Base-by-base conservation (phyloP, 2,329 filamentous ascomycete genomes). In the Epichloe bromicola region DNA sequence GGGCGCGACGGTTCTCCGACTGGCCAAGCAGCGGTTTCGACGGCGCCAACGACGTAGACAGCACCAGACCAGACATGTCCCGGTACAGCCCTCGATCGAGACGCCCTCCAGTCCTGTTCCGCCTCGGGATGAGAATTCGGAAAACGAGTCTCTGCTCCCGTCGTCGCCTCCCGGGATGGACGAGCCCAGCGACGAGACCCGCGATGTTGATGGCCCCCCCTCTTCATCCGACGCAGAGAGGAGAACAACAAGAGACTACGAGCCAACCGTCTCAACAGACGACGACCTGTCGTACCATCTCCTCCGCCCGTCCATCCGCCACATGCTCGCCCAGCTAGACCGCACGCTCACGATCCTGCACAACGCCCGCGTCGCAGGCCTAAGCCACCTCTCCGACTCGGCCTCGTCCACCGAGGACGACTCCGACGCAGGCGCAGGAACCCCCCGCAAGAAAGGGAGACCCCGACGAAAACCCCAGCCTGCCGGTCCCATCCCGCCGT, bases 241-340 rank as follows among this genome's bases (percentile, higher is more conserved):
- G 10, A 15, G 8, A 15, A 45, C 37, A 12, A 30, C 34, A 1
- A 44, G 14, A 5, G 48, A 63, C 62, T 68, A 71, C 36, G 64
- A 66, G 11, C 79, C 85, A 0, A 71, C 75, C 2, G 66, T 87
- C 5, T 76, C 85, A 7, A 75, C 80, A 1, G 83, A 95, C 58
- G 88, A 95, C 57, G 81, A 85, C 2, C 63, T 73, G 46, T 86
- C 87, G 0, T 71, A 75, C 53, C 63, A 67, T 2, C 70, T 94
- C 5, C 69, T 95, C 15, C 74, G 75, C 0, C 87, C 88, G 0
- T 75, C 79, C 0, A 75, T 86, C 11, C 74, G 82, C n/a, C 83
- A 87, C 56, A 76, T 90, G 15, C 71, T 95, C 8, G 67, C 73
- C 1, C 78, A 80, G 37, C 63, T 95, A 1, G 88, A 96, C 58